Evolutionary conservation across 805 yeast genomes (phyloP).

Genomic region (Candida dendrica): DNA sequence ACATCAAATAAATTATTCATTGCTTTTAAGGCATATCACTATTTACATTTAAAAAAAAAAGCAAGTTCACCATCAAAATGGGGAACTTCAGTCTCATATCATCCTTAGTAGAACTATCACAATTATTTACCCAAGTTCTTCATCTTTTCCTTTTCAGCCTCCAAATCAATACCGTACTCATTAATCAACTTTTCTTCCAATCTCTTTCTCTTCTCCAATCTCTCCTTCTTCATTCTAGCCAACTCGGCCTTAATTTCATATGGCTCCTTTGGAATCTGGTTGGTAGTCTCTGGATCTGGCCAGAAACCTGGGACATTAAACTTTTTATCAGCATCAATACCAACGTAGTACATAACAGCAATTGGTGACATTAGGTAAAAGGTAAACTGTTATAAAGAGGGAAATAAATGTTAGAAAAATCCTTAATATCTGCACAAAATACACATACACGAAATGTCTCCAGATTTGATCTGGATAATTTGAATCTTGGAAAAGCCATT

Average conservation of each 20-base stretch:
- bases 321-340: constrained; percentile 82
- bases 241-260: constrained; percentile 87
- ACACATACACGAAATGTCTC: constrained; percentile 1
- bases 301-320: constrained; percentile 90
- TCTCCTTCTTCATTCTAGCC: constrained; percentile 75
- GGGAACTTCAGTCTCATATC: too few relatives aligned
- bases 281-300: constrained; percentile 93
- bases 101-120: neutral
- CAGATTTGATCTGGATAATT: neutral
- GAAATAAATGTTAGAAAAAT: neutral
- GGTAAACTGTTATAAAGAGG: constrained; percentile 43
- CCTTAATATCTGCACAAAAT: too few relatives aligned
- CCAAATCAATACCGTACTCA: constrained; percentile 54
- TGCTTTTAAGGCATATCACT: too few relatives aligned
- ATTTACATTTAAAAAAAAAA: too few relatives aligned
- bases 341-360: constrained; percentile 88
- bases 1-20: too few relatives aligned
- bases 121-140: neutral
- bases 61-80: too few relatives aligned
- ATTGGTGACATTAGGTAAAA: constrained; percentile 83
- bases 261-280: constrained; percentile 88
- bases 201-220: constrained; percentile 63
- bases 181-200: constrained; percentile 66
- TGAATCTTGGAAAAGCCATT: neutral
- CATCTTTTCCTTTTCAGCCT: constrained; percentile 34